phyloP scores from a whole-genome alignment of 768 basidiomycete species.

The Exidia glandulosa region DNA sequence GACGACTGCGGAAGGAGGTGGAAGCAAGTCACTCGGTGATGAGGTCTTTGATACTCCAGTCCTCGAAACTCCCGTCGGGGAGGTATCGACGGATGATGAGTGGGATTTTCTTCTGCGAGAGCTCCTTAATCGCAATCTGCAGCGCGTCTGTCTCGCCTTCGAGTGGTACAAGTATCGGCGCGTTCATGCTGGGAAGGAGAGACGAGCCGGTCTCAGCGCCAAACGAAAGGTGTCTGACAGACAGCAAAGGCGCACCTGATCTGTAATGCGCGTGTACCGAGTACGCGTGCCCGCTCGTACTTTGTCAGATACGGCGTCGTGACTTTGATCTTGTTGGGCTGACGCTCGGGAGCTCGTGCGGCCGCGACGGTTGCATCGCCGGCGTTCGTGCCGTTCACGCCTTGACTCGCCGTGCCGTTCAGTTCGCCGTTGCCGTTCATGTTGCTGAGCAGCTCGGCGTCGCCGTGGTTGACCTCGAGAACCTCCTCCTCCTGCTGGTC shows the following conservation, averaged over 20 bases:
- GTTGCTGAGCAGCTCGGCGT: slow-evolving; percentile 8
- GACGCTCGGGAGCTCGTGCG: slow-evolving; percentile 38
- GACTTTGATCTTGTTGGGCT: slow-evolving; percentile 84
- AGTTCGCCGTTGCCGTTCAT: slow-evolving; percentile 9
- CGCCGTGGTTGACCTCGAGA: slow-evolving; percentile 10
- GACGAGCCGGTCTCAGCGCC: background rate
- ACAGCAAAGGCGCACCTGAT: slow-evolving; percentile 59
- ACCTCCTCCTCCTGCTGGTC: slow-evolving; percentile 10
- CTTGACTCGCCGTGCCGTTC: slow-evolving; percentile 21
- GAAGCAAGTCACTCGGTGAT: slow-evolving; percentile 57
- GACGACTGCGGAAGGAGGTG: background rate
- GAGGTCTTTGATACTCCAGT: slow-evolving; percentile 87
- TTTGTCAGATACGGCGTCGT: slow-evolving; percentile 99
- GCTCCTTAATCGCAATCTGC: slow-evolving; percentile 96
- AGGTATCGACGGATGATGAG: slow-evolving; percentile 94
- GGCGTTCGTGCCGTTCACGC: slow-evolving; percentile 41
- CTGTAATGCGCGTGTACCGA: slow-evolving; percentile 93
- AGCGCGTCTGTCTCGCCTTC: slow-evolving; percentile 98
- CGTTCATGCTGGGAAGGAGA: slow-evolving; percentile 97
- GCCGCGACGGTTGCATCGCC: background rate
- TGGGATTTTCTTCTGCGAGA: slow-evolving; percentile 98
- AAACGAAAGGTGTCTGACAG: background rate
- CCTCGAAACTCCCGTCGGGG: slow-evolving; percentile 90
- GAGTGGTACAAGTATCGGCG: slow-evolving; percentile 93
- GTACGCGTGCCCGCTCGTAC: slow-evolving; percentile 93